Percentiles rank a stretch among this genome's conserved stretches.
These are phyloP conservation scores for Aspergillus pseudoterreus DNA, from an alignment of 2,329 filamentous ascomycete species.

Conservation along the genomic window DNA sequence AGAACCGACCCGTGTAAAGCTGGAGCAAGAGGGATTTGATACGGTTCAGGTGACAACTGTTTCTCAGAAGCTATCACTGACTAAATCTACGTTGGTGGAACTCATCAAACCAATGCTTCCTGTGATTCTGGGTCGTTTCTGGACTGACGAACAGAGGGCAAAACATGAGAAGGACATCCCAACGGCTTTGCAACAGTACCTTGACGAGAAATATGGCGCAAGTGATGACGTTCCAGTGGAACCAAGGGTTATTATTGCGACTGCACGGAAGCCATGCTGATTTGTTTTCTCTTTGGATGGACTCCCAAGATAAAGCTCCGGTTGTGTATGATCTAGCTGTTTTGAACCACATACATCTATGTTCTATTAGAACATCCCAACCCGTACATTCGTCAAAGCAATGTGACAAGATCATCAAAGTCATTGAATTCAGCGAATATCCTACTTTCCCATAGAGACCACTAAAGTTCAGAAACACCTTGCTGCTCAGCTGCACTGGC, in stretches of 20 bases:
- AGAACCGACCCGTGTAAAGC: constrained; percentile 17
- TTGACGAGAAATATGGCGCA: constrained; percentile 21
- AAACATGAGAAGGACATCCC: constrained; percentile 16
- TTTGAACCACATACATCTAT: not conserved
- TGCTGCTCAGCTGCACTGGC: constrained; percentile 19
- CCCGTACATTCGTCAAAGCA: constrained; percentile 1
- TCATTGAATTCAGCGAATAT: constrained; percentile 25
- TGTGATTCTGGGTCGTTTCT: constrained; percentile 21
- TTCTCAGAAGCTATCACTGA: constrained; percentile 10
- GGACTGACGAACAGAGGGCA: constrained; percentile 26
- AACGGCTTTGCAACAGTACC: constrained; percentile 19
- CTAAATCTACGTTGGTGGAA: constrained; percentile 18
- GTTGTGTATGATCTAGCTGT: no score
- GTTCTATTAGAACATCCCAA: not conserved
- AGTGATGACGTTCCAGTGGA: constrained; percentile 20
- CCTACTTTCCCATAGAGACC: constrained; percentile 21
- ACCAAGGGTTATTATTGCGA: constrained; percentile 28
- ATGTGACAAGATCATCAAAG: constrained; percentile 19
- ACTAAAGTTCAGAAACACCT: constrained; percentile 26
- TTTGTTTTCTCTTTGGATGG: not conserved
- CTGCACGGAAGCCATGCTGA: constrained; percentile 22
- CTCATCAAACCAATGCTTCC: constrained; percentile 19
- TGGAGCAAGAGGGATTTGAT: constrained; percentile 20
- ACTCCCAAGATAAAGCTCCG: no score
- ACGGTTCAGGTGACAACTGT: constrained; percentile 20